Conservation (phyloP, 2,329 filamentous ascomycete genomes). For the Epichloe bromicola region DNA sequence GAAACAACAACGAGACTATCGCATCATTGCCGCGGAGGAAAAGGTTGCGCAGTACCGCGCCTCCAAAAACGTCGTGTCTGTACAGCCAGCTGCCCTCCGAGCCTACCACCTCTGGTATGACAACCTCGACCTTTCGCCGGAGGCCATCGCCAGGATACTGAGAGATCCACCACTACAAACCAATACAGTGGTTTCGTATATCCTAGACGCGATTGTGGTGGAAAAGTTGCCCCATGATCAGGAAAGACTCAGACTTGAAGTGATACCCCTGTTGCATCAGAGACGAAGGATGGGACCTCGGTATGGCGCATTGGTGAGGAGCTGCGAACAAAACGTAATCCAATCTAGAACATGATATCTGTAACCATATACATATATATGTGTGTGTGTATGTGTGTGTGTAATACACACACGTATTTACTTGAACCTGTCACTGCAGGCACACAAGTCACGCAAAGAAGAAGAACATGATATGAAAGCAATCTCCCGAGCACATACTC, state of each 20-base stretch:
- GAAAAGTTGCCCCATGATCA: conserved; percentile 39
- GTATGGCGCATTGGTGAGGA: conserved; percentile 17
- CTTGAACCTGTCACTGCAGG: too few relatives aligned
- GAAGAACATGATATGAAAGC: too few relatives aligned
- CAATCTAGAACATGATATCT: too few relatives aligned
- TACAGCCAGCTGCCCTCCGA: conserved; percentile 28
- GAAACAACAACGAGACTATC: conserved; percentile 20
- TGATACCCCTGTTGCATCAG: conserved; percentile 25
- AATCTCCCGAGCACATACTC: neutral
- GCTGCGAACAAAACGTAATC: conserved; percentile 5
- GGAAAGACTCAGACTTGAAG: conserved; percentile 29
- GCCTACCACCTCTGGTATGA: conserved; percentile 53
- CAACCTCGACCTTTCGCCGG: conserved; percentile 34
- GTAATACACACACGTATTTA: too few relatives aligned
- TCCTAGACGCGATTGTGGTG: conserved; percentile 39
- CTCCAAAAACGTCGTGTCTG: conserved; percentile 13
- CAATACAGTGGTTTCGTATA: conserved; percentile 43
- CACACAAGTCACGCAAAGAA: too few relatives aligned
- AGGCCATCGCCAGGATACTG: conserved; percentile 39
- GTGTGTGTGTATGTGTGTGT: too few relatives aligned
- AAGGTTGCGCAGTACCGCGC: conserved; percentile 24
- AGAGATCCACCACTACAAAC: conserved; percentile 45
- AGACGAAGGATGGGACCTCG: conserved; percentile 4
- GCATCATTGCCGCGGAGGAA: conserved; percentile 30
- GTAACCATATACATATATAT: too few relatives aligned